phyloP scores from a whole-genome alignment of 192 early-diverging fungal species.

The Tieghemiomyces parasiticus region DNA sequence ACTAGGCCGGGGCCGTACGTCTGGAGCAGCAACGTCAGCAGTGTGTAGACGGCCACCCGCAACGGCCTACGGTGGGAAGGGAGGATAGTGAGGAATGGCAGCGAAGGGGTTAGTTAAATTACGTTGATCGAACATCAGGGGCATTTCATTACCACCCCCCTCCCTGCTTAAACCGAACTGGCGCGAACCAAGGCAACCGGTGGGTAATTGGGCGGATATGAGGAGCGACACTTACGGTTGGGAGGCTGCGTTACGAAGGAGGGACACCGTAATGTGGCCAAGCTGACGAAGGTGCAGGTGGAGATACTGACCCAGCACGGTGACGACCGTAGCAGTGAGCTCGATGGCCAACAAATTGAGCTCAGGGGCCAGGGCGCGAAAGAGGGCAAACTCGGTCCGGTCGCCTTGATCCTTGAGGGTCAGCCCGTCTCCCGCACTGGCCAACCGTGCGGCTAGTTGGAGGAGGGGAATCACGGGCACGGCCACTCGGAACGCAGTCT shows the following conservation, averaged over 20 bases:
- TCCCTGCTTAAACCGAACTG: no score
- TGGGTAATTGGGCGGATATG: no score
- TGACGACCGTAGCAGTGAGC: background rate
- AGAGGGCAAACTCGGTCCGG: background rate
- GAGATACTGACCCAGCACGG: background rate
- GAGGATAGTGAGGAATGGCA: no score
- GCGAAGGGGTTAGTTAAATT: no score
- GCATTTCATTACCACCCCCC: no score
- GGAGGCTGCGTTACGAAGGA: background rate
- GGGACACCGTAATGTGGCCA: background rate
- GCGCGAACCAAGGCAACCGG: no score
- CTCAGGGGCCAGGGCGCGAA: background rate
- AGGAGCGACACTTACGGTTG: no score
- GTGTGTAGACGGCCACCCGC: background rate
- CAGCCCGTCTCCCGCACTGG: background rate
- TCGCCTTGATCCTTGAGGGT: background rate
- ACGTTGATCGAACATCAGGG: no score
- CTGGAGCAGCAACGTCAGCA: background rate
- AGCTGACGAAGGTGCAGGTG: background rate
- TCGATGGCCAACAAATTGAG: background rate
- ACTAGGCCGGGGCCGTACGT: background rate
- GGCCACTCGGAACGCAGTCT: background rate
- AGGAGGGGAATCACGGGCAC: background rate
- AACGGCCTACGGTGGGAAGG: no score
- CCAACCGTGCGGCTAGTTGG: background rate